Conservation (phyloP, 495 filamentous ascomycete genomes). For the Penicillium cosmopolitanum region DNA sequence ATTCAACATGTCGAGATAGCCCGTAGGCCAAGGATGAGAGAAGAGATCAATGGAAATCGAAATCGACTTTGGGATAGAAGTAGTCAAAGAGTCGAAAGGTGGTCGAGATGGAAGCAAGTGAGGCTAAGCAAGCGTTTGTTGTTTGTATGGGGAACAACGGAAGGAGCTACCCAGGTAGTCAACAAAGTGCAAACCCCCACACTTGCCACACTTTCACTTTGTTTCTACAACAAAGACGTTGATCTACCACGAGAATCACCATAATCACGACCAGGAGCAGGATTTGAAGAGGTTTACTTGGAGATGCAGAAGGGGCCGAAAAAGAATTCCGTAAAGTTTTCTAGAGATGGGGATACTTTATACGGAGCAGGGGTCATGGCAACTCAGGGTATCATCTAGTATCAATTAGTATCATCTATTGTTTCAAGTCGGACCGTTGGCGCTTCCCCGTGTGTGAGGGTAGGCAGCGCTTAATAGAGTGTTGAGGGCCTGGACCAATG, state of each 20-base stretch:
- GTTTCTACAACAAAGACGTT: not conserved
- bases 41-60: too few relatives aligned
- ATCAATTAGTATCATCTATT: not conserved
- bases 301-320: not conserved
- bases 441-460: slow-evolving; percentile 20
- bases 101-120: too few relatives aligned
- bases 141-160: not conserved
- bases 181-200: not conserved
- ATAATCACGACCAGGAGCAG: not conserved
- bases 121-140: not conserved
- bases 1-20: slow-evolving; percentile 19
- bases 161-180: not conserved
- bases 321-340: not conserved
- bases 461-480: slow-evolving; percentile 14
- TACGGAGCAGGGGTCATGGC: slow-evolving; percentile 1
- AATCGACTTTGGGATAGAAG: too few relatives aligned
- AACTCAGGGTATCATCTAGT: slow-evolving; percentile 4
- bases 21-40: slow-evolving; percentile 4
- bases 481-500: slow-evolving; percentile 7
- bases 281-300: not conserved
- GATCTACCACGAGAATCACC: not conserved
- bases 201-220: not conserved
- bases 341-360: not conserved
- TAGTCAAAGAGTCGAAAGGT: too few relatives aligned
- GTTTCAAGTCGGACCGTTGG: slow-evolving; percentile 15